Base-by-base conservation (phyloP, 345 rosid genomes). In the Nephelium lappaceum region DNA sequence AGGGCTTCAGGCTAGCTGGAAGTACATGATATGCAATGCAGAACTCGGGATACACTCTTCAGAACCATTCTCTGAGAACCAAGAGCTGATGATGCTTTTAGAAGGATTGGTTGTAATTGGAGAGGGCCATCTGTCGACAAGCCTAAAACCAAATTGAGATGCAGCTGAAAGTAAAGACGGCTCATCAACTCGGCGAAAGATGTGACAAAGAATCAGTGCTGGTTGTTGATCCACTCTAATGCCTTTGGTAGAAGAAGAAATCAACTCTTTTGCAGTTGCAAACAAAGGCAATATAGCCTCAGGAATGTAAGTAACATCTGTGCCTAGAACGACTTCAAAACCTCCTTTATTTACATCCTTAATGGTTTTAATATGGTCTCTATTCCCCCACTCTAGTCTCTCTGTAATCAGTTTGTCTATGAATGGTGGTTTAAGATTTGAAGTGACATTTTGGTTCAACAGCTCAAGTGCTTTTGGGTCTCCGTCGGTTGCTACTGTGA, bases 181-280 rank as follows among this genome's bases (percentile, higher is more conserved):
- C 82, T 95, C 99, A 81, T 92, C 97, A 24, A 92, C 99, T 72
- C 86, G 87, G 27, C 96, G 93, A 9, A 93, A 79, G 75, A 92
- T 76, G 77, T 93, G 97, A 72, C 96, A 93, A 10, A 93, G 90
- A 79, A 95, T 89, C 61, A 95, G 80, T 15, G 85, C 91, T 1
- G 93, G 84, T 67, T 81, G 81, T 77, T 65, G 45, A 27, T 72
- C 85, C 65, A 79, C 84, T 18, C 57, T 57, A 51, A 41, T 55
- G 67, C 73, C 73, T 61, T 47, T 49, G 45, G 74, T 77, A 0
- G 67, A 77, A 64, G 88, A 83, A 64, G 87, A 85, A 45, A 89
- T 87, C 75, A 95, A 77, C 78, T 91, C 87, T 79, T 84, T 92
- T 55, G 97, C 98, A 11, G 96, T 89, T 67, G 86, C 81, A 79